Conservation (phyloP, 139 green algal species). For the Auxenochlorella protothecoides region DNA sequence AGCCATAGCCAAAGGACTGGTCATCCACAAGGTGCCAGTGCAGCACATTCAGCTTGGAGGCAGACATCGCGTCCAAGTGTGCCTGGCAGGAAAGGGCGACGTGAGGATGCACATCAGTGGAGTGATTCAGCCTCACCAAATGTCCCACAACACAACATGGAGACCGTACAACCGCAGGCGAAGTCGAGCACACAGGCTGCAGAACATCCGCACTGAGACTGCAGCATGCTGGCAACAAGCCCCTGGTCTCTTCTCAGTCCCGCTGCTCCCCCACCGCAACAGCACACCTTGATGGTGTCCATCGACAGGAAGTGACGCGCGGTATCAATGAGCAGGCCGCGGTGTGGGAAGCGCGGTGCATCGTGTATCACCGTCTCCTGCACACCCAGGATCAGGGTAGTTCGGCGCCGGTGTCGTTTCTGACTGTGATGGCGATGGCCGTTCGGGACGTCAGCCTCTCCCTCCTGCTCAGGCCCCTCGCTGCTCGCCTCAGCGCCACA, state of each 20-base stretch:
- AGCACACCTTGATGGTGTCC: conserved; percentile 16
- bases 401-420: conserved; percentile 9
- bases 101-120: too few relatives aligned
- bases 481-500: not conserved
- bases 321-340: conserved; percentile 51
- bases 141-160: too few relatives aligned
- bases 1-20: conserved; percentile 28
- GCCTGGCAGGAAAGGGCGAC: not conserved
- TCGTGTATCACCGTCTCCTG: conserved; percentile 28
- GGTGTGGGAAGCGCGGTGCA: conserved; percentile 26
- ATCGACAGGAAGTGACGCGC: conserved; percentile 47
- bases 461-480: not conserved
- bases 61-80: conserved; percentile 46
- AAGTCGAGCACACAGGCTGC: too few relatives aligned
- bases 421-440: conserved; percentile 4
- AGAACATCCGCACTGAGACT: too few relatives aligned
- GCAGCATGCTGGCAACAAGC: too few relatives aligned
- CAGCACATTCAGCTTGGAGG: conserved; percentile 48
- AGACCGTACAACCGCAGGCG: too few relatives aligned
- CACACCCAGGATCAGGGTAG: conserved; percentile 2
- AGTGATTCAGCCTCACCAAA: too few relatives aligned
- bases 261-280: too few relatives aligned
- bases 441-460: not conserved
- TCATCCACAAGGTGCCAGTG: conserved; percentile 57
- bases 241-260: too few relatives aligned